phyloP scores from a whole-genome alignment of 441 rosid genomes.

The Corymbia calophylla region DNA sequence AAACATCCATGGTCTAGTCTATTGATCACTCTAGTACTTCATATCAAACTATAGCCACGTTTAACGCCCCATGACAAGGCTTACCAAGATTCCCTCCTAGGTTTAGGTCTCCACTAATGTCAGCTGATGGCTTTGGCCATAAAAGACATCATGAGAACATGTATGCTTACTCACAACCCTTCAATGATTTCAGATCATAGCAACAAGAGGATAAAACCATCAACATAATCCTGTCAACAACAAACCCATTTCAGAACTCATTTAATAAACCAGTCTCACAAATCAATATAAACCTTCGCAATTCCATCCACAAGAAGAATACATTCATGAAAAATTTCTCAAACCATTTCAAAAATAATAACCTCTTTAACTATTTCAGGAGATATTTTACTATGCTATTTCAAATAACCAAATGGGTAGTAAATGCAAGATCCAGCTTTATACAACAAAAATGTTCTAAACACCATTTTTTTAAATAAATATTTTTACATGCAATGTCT shows the following conservation, averaged over 20 bases:
- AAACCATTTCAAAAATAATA: no score
- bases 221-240: background rate
- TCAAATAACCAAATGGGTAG: no score
- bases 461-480: no score
- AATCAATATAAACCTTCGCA: background rate
- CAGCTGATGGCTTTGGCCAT: background rate
- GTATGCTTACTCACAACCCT: background rate
- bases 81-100: background rate
- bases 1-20: background rate
- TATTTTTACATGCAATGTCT: no score
- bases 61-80: background rate
- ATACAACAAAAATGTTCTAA: no score
- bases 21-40: background rate
- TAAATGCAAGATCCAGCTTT: no score
- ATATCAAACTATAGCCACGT: background rate
- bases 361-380: no score
- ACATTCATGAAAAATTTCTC: background rate
- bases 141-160: background rate
- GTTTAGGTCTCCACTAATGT: background rate
- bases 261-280: background rate
- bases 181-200: background rate
- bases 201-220: background rate
- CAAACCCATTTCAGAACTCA: background rate
- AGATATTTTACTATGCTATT: no score
- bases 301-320: background rate